A percentile compares a stretch with the other conserved stretches of the same genome.
Conservation (phyloP, 23 red algal genomes). For the Gracilaria domingensis region DNA sequence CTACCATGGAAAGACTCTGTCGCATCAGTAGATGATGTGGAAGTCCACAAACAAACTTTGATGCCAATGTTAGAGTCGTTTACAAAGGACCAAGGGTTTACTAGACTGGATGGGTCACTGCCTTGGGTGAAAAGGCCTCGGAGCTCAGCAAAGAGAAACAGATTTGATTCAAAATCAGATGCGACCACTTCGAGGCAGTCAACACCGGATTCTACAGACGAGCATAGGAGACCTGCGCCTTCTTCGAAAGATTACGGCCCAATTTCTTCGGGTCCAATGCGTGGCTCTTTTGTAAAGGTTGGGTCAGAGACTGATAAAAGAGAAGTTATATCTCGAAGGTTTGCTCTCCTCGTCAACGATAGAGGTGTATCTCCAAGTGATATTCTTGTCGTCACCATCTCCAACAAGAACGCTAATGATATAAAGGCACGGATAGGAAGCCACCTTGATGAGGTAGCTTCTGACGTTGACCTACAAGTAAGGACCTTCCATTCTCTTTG, state of each 20-base stretch:
- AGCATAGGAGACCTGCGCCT: neutral
- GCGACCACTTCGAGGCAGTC: neutral
- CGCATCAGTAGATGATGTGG: too few relatives aligned
- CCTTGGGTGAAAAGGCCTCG: neutral
- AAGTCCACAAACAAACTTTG: neutral
- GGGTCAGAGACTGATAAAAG: neutral
- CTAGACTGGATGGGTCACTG: neutral
- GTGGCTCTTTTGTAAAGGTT: slow-evolving; percentile 14
- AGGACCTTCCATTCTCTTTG: slow-evolving; percentile 25
- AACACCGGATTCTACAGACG: neutral
- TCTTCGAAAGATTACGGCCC: neutral
- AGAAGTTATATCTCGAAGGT: slow-evolving; percentile 6
- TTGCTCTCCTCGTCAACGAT: slow-evolving; percentile 14
- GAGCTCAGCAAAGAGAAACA: neutral
- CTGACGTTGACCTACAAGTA: neutral
- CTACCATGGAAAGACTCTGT: slow-evolving; percentile 8
- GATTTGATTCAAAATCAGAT: neutral
- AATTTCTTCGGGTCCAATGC: neutral
- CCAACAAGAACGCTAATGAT: slow-evolving; percentile 25
- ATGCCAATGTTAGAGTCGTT: slow-evolving; percentile 1
- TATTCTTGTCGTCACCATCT: slow-evolving; percentile 18
- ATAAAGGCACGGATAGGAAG: neutral
- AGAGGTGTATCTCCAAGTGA: neutral
- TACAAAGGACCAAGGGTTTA: slow-evolving; percentile 2
- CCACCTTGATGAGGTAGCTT: neutral